Base-by-base conservation (phyloP, 1,139 yeast species). In the Blastobotrys apis region DNA sequence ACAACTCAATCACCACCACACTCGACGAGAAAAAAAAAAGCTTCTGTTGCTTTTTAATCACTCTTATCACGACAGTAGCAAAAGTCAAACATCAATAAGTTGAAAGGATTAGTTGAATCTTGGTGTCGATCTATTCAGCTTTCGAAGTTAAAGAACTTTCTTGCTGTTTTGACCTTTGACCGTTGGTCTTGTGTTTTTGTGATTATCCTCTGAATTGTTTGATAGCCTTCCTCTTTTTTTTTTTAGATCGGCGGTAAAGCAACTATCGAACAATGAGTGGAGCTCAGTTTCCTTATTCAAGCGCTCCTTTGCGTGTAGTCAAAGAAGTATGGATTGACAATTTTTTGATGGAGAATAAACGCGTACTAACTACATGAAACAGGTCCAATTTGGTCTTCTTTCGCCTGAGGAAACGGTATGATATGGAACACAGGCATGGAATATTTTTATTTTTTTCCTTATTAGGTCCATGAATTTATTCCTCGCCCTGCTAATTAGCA, bases 271-370 rank as follows among this genome's bases (percentile, higher is more conserved):
- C 39, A 41, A 67, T 67, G 72, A 67, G 71, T 58, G 69, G 71
- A 60, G 68, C 67, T 43, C 67, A 61, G 59, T 88, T 90, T 67
- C 94, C 96, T 63, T 88, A 85, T 74, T 90, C 97, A 50, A 87
- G 96, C 72, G 97, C 97, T 52, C 97, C 97, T 45, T 79, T 92
- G 67, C 85, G 97, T 67, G 81, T 95, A 39, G 90, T 92, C 54
- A 92, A 88, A 71, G 98, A 92, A 74, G 97, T 79, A 69, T 50
- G 79, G 62, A 49, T n/a, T n/a, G n/a, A n/a, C n/a, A n/a, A n/a
- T n/a, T n/a, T 37, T 19, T 32, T 16, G 27, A 37, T 20, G 27
- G 23, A 10, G 25, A 10, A 25, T 19, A 10, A 23, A 9, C 20
- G 33, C 17, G 33, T 25, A 33, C 47, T 44, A 40, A 41, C 47